Evolutionary conservation across 2,329 filamentous ascomycete genomes (phyloP).

Genomic region (Proliferodiscus dingleyae): DNA sequence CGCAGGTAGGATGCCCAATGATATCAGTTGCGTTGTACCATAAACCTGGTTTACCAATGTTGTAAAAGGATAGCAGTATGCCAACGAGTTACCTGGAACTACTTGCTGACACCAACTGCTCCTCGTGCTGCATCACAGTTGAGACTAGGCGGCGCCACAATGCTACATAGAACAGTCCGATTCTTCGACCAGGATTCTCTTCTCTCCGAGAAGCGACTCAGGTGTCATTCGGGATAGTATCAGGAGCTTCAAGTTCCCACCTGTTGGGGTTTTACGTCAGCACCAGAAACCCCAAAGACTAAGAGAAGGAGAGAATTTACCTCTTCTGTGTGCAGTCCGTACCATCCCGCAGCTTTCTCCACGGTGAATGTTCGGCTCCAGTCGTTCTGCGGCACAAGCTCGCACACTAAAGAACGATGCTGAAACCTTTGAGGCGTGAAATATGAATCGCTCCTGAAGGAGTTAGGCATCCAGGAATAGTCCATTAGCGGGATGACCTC

Average conservation of each 20-base stretch:
- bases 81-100: not conserved
- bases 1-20: not conserved
- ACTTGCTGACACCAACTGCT: not conserved
- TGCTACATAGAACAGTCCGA: too few species aligned
- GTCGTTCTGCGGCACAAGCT: conserved; percentile 7
- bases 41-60: not conserved
- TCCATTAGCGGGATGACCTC: not conserved
- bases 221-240: too few species aligned
- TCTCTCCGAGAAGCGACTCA: too few species aligned
- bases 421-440: conserved; percentile 10
- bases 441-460: conserved; percentile 3
- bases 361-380: conserved; percentile 6
- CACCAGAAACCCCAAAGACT: too few species aligned
- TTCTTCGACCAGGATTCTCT: too few species aligned
- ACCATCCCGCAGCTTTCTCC: conserved; percentile 2
- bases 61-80: not conserved
- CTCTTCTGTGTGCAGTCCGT: too few species aligned
- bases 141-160: too few species aligned
- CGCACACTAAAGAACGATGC: conserved; percentile 1
- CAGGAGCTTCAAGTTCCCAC: too few species aligned
- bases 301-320: too few species aligned
- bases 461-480: not conserved
- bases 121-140: too few species aligned
- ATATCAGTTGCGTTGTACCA: not conserved
- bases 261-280: too few species aligned